Percentiles rank a stretch among this genome's conserved stretches.
Conservation (phyloP, 2,329 filamentous ascomycete species). For the Capronia coronata region DNA sequence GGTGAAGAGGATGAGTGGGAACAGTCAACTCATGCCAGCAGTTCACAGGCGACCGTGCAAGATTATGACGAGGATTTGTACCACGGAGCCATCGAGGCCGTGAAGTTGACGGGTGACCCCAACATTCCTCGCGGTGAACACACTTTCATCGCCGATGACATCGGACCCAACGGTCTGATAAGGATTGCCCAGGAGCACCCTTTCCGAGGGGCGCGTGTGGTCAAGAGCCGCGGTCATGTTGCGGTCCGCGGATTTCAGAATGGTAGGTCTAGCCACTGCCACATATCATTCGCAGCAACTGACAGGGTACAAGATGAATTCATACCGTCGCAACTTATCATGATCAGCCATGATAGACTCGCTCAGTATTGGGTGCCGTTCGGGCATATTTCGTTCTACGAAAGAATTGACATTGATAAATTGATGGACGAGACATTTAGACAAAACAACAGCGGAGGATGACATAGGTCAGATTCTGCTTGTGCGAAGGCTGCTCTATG, state of each 20-base stretch:
- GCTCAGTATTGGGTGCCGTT: conserved; percentile 74
- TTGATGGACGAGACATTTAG: conserved; percentile 30
- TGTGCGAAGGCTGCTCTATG: no score
- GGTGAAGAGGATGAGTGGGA: conserved; percentile 5
- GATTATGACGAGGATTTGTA: conserved; percentile 15
- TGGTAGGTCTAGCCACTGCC: conserved; percentile 50
- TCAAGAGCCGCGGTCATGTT: conserved; percentile 70
- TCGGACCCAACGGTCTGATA: conserved; percentile 61
- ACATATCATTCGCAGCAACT: background rate
- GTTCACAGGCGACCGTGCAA: background rate
- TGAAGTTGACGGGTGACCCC: conserved; percentile 87
- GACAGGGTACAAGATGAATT: conserved; percentile 55
- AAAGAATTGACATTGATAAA: conserved; percentile 39
- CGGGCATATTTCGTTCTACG: conserved; percentile 42
- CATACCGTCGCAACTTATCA: conserved; percentile 67
- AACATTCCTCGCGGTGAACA: conserved; percentile 83
- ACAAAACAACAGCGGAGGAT: background rate
- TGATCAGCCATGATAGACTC: conserved; percentile 68
- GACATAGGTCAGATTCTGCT: background rate
- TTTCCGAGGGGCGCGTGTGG: conserved; percentile 68
- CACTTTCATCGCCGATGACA: conserved; percentile 72
- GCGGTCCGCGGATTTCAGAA: conserved; percentile 64
- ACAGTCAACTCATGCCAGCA: background rate
- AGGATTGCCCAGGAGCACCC: conserved; percentile 57
- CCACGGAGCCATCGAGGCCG: conserved; percentile 64